phyloP scores from a whole-genome alignment of 1,139 yeast genomes.

The Suzukiozyma palmioleophila region DNA sequence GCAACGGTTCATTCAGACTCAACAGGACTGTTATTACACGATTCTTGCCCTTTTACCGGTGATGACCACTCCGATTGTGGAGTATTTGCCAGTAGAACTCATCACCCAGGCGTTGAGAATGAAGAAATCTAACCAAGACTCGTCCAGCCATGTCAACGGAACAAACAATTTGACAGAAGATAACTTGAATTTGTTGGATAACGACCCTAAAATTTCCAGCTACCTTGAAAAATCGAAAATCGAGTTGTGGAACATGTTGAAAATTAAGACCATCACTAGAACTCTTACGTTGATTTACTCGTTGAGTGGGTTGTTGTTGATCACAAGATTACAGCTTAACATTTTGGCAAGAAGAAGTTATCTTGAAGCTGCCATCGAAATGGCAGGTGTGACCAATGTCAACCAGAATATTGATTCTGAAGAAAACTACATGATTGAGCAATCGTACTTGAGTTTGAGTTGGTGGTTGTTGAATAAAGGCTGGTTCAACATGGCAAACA shows the following conservation, averaged over 20 bases:
- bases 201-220: slow-evolving; percentile 22
- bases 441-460: slow-evolving; percentile 78
- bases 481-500: slow-evolving; percentile 55
- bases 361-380: slow-evolving; percentile 67
- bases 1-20: slow-evolving; percentile 82
- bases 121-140: slow-evolving; percentile 26
- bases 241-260: slow-evolving; percentile 83
- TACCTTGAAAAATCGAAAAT: slow-evolving; percentile 53
- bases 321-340: slow-evolving; percentile 82
- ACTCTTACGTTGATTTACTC: slow-evolving; percentile 69
- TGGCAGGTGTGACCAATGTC: slow-evolving; percentile 43
- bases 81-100: slow-evolving; percentile 64
- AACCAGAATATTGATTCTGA: slow-evolving; percentile 17
- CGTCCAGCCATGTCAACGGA: slow-evolving; percentile 14
- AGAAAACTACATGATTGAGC: slow-evolving; percentile 57
- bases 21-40: slow-evolving; percentile 84
- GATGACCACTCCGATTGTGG: slow-evolving; percentile 59
- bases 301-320: slow-evolving; percentile 62
- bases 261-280: slow-evolving; percentile 70
- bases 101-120: slow-evolving; percentile 69
- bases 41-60: slow-evolving; percentile 81
- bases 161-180: slow-evolving; percentile 36
- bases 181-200: slow-evolving; percentile 33
- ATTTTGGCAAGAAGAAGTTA: slow-evolving; percentile 84
- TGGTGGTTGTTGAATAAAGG: slow-evolving; percentile 96